These are phyloP conservation scores for Neoascochyta sp. DNA, from an alignment of 2,329 filamentous ascomycete genomes.

Conservation along the genomic window DNA sequence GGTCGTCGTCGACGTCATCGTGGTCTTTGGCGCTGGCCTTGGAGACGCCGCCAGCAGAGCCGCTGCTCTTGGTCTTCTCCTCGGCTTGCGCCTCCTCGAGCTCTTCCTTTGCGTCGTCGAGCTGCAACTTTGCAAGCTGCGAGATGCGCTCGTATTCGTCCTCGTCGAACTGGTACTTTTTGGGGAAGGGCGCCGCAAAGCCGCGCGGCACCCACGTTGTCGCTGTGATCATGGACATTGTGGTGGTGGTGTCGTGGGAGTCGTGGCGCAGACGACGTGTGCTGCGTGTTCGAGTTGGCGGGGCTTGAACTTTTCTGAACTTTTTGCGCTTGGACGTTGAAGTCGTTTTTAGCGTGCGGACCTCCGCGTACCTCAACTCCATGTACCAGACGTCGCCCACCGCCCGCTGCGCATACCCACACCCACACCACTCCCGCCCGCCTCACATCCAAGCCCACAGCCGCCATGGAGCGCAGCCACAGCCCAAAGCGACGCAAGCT, in stretches of 20 bases:
- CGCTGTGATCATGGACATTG: slow-evolving; percentile 56
- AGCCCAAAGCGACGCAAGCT: slow-evolving; percentile 65
- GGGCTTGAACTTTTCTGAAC: slow-evolving; percentile 5
- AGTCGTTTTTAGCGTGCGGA: slow-evolving; percentile 18
- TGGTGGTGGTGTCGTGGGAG: too few species aligned
- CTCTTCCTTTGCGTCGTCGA: slow-evolving; percentile 89
- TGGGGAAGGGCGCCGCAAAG: slow-evolving; percentile 49
- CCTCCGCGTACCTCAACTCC: slow-evolving; percentile 10
- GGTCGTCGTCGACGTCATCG: slow-evolving; percentile 65
- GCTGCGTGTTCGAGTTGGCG: slow-evolving; percentile 5
- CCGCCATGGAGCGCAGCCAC: slow-evolving; percentile 40
- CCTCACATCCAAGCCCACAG: not conserved
- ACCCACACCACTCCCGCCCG: slow-evolving; percentile 1
- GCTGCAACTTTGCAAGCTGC: slow-evolving; percentile 58
- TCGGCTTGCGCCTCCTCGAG: slow-evolving; percentile 55
- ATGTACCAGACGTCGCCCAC: not conserved
- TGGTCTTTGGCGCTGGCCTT: slow-evolving; percentile 21
- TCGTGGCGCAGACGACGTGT: too few species aligned
- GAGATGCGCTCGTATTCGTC: slow-evolving; percentile 51
- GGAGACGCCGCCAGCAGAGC: slow-evolving; percentile 10
- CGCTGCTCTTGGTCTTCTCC: slow-evolving; percentile 36
- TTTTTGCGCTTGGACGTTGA: slow-evolving; percentile 10
- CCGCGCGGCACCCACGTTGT: slow-evolving; percentile 53
- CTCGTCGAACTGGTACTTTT: slow-evolving; percentile 50
- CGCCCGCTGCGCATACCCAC: not conserved